Evolutionary conservation across 75 land plant genomes (phyloP), one percentile per base, ranked within the genome.

Genomic region (Selaginella tamariscina): DNA sequence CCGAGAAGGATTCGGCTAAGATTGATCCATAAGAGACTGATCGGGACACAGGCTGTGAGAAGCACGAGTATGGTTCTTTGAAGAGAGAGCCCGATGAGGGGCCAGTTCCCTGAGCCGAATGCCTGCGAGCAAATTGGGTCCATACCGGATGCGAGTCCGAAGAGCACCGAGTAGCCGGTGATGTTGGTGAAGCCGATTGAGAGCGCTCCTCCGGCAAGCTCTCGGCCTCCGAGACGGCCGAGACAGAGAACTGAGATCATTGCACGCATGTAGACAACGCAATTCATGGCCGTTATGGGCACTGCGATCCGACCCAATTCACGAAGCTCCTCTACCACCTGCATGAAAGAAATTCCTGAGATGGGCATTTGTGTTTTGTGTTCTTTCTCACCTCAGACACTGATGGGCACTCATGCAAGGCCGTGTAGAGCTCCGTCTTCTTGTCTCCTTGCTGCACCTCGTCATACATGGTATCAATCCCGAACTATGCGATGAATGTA

Each of bases 161-260:
- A 83, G 23, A 91, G 76, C 18, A 91, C 83, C 8, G 95, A 88
- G 77, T 91, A 91, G 65, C 97, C 97, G 32, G 89, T 91, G 68
- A 91, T 91, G 82, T 91, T 91, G 54, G 92, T 91, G 82, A 88
- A 88, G 31, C 96, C 88, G 30, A 89, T 77, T n/a, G 90, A 82
- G 30, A 86, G 64, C 15, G 94, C 79, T 0, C 94, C 94, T 0
- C 85, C 94, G 0, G 94, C 94, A 15, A 89, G 90, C 73, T 89
- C 85, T 1, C 86, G 68, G 31, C 83, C 79, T 0, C 94, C 89
- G 0, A 89, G 76, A 31, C 80, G 56, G 0, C 94, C 94, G 80
- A 86, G 73, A 81, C 83, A 89, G 26, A 74, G 66, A 0, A 89
- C 91, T 18, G 81, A 78, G 32, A 79, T 68, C 84, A 86, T 78